These are phyloP conservation scores for Setomelanomma holmii DNA, from an alignment of 2,329 filamentous ascomycete species.

Conservation along the genomic window DNA sequence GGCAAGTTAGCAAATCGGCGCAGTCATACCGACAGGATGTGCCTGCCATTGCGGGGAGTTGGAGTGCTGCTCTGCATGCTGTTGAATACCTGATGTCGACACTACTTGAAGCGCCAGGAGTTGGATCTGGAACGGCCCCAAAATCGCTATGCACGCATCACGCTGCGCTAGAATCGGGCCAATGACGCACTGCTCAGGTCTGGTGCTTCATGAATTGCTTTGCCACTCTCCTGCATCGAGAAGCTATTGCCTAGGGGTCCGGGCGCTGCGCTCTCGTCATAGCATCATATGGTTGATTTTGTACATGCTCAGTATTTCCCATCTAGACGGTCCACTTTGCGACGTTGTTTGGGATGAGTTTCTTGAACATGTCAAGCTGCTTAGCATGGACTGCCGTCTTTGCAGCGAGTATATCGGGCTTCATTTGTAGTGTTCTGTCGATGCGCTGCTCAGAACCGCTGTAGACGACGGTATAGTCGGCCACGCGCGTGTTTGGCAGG, in stretches of 20 bases:
- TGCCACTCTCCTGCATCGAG: neutral
- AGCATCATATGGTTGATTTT: no score
- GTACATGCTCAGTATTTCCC: no score
- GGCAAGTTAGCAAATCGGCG: neutral
- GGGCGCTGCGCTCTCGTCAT: no score
- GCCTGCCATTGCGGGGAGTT: no score
- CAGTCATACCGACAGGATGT: constrained; percentile 1
- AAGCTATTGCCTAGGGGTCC: no score
- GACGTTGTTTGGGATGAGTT: constrained; percentile 45
- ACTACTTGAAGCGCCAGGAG: neutral
- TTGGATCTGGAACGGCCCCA: neutral
- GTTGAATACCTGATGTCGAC: neutral
- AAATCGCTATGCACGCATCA: neutral
- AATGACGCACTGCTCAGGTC: neutral
- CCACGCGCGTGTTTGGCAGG: constrained; percentile 45
- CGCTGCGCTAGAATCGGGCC: neutral
- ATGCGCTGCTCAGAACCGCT: constrained; percentile 47
- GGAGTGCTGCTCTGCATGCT: no score
- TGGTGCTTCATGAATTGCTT: neutral
- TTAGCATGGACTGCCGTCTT: constrained; percentile 42
- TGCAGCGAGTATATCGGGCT: constrained; percentile 37
- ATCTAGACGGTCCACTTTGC: constrained; percentile 38
- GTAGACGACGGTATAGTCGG: constrained; percentile 56
- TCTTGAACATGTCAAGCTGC: constrained; percentile 45
- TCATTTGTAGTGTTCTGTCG: constrained; percentile 47